These are phyloP conservation scores for Beta macrorhiza DNA, from an alignment of 179 eudicot genomes.

Conservation along the genomic window DNA sequence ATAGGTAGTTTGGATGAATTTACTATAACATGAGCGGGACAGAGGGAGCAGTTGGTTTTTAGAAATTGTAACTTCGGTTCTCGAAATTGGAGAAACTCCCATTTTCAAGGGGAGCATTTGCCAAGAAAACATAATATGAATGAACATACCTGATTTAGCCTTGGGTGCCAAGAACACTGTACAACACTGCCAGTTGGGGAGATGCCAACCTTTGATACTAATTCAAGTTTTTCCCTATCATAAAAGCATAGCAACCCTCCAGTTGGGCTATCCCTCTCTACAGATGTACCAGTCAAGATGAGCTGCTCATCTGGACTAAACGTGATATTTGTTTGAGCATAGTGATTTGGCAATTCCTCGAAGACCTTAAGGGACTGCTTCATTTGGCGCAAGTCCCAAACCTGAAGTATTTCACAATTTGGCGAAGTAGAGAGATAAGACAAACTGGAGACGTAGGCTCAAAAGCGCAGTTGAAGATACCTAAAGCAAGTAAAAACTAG, in stretches of 20 bases:
- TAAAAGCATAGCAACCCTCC: conserved; percentile 85
- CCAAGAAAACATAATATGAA: neutral
- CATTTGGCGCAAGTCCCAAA: conserved; percentile 94
- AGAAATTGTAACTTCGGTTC: neutral
- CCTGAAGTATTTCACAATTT: conserved; percentile 35
- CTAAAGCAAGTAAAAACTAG: neutral
- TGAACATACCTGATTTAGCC: conserved; percentile 75
- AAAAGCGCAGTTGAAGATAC: neutral
- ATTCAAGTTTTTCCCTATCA: conserved; percentile 76
- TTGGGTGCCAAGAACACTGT: conserved; percentile 98
- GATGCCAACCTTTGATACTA: conserved; percentile 85
- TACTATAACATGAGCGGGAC: neutral
- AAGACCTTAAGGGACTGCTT: conserved; percentile 70
- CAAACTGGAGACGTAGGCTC: neutral
- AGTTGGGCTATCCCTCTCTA: conserved; percentile 75
- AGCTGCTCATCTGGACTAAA: conserved; percentile 90
- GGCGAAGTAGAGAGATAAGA: conserved; percentile 1
- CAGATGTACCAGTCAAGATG: conserved; percentile 88
- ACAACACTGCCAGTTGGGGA: conserved; percentile 86
- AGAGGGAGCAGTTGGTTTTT: neutral
- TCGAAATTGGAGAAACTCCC: neutral
- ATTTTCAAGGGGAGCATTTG: neutral
- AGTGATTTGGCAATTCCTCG: conserved; percentile 86
- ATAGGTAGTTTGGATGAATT: neutral
- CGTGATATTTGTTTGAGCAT: conserved; percentile 84